phyloP scores from a whole-genome alignment of 768 basidiomycete species.

The Boletus sensibilis region DNA sequence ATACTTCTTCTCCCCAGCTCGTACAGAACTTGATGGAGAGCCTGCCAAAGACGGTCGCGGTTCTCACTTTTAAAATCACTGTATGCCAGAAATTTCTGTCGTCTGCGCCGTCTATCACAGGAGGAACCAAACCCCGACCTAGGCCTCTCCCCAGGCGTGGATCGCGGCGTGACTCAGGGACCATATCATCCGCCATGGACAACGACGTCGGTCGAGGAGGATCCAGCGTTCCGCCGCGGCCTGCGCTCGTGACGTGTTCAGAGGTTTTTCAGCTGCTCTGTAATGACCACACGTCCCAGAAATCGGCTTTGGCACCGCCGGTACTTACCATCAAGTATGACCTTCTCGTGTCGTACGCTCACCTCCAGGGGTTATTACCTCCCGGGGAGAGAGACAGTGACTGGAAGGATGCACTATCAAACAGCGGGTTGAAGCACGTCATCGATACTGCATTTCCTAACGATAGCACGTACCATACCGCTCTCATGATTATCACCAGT shows the following conservation, averaged over 20 bases:
- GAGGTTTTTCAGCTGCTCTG: conserved; percentile 32
- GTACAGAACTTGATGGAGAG: conserved; percentile 37
- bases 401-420: conserved; percentile 33
- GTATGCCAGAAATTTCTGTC: conserved; percentile 43
- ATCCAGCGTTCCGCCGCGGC: conserved; percentile 26
- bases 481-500: conserved; percentile 20
- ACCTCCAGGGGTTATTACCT: conserved; percentile 31
- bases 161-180: conserved; percentile 9
- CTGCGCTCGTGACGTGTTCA: conserved; percentile 19
- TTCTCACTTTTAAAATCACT: conserved; percentile 42
- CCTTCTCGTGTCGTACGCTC: conserved; percentile 40
- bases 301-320: conserved; percentile 4
- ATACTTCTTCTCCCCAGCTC: conserved; percentile 29
- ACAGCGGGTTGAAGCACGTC: conserved; percentile 25
- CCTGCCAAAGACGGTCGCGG: conserved; percentile 36
- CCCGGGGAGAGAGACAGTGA: conserved; percentile 31
- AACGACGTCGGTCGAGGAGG: conserved; percentile 16
- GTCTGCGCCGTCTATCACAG: conserved; percentile 18
- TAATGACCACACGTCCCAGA: conserved; percentile 10
- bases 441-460: conserved; percentile 29
- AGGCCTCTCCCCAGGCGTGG: conserved; percentile 34
- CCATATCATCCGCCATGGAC: conserved; percentile 5
- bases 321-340: conserved; percentile 36
- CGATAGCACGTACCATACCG: conserved; percentile 26
- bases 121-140: conserved; percentile 27